Evolutionary conservation across 345 rosid species (phyloP).

Genomic region (Orychophragmus violaceus): DNA sequence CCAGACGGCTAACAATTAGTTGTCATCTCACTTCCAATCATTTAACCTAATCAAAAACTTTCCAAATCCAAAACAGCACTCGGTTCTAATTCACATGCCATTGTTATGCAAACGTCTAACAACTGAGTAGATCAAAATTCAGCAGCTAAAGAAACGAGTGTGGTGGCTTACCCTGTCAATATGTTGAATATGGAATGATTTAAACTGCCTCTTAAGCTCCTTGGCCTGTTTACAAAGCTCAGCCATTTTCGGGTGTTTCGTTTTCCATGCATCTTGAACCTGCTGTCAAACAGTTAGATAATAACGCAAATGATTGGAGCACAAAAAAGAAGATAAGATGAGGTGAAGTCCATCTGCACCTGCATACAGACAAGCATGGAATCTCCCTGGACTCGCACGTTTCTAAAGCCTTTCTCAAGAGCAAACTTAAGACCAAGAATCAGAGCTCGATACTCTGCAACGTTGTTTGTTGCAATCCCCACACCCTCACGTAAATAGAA

Average conservation of each 20-base stretch:
- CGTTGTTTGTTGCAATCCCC: constrained; percentile 77
- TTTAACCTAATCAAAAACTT: no score
- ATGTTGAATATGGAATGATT: constrained; percentile 54
- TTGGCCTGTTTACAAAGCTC: constrained; percentile 54
- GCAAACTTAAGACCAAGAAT: constrained; percentile 67
- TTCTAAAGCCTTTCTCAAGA: constrained; percentile 52
- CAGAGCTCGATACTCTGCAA: constrained; percentile 74
- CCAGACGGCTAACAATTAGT: neutral
- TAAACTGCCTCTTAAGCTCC: constrained; percentile 58
- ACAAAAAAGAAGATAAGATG: neutral
- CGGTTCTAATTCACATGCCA: no score
- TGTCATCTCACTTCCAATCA: neutral
- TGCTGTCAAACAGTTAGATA: constrained; percentile 22
- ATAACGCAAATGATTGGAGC: neutral
- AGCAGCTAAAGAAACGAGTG: neutral
- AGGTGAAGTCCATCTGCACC: constrained; percentile 43
- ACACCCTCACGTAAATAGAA: constrained; percentile 52
- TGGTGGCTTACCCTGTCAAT: constrained; percentile 50
- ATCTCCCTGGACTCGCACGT: constrained; percentile 55
- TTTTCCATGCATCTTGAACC: constrained; percentile 71
- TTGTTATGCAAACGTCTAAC: neutral
- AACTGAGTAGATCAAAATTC: neutral
- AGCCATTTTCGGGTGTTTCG: constrained; percentile 53
- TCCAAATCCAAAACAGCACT: no score
- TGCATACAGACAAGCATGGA: constrained; percentile 82